phyloP scores from a whole-genome alignment of 2,329 filamentous ascomycete genomes.

The Penicillium sp. region DNA sequence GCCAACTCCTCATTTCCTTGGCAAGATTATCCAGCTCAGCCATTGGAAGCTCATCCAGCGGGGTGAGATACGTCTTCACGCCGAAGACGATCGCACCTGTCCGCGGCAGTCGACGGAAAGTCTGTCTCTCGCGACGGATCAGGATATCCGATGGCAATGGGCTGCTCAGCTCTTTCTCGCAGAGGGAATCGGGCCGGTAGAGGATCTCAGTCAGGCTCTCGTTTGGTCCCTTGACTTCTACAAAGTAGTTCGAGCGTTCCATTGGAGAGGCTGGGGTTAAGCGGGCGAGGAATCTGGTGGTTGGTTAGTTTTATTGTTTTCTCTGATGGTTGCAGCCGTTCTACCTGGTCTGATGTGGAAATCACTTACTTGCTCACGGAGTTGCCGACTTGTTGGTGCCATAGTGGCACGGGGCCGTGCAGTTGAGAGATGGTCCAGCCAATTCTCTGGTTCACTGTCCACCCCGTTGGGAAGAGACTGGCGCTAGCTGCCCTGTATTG shows the following conservation, averaged over 20 bases:
- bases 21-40: conserved; percentile 37
- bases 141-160: conserved; percentile 36
- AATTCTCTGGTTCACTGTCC: conserved; percentile 43
- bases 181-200: conserved; percentile 37
- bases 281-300: conserved; percentile 39
- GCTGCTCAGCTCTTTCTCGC: conserved; percentile 31
- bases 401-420: conserved; percentile 42
- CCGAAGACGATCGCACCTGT: conserved; percentile 43
- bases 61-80: conserved; percentile 42
- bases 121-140: conserved; percentile 44
- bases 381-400: conserved; percentile 41
- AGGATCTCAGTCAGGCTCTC: conserved; percentile 37
- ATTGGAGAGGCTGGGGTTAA: conserved; percentile 38
- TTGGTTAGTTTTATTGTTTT: conserved; percentile 1
- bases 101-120: conserved; percentile 40
- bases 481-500: conserved; percentile 41
- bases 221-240: conserved; percentile 39
- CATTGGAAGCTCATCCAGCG: conserved; percentile 34
- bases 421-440: conserved; percentile 43
- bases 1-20: conserved; percentile 41
- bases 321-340: not conserved
- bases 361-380: conserved; percentile 37
- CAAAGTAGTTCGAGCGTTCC: conserved; percentile 45
- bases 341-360: not conserved
- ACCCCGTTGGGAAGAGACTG: conserved; percentile 47